These are phyloP conservation scores for Solanum gracilifrons DNA, from an alignment of 257 asterid genomes.

Conservation along the genomic window DNA sequence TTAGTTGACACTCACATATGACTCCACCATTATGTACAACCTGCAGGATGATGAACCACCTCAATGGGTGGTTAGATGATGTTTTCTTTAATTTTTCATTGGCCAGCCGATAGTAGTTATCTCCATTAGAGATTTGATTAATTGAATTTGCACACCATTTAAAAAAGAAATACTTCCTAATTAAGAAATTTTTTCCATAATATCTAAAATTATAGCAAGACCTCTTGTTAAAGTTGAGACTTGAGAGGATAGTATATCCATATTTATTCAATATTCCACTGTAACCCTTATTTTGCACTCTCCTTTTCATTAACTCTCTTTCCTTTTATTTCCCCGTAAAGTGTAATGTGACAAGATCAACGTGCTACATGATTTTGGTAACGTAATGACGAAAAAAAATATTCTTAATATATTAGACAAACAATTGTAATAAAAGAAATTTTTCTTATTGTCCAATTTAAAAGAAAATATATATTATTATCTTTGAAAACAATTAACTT, in stretches of 20 bases:
- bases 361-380: background rate
- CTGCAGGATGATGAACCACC: background rate
- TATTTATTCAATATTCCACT: background rate
- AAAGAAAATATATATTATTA: background rate
- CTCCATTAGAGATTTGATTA: background rate
- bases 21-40: background rate
- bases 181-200: background rate
- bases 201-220: background rate
- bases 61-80: background rate
- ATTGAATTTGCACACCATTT: background rate
- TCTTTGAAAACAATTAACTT: background rate
- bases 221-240: background rate
- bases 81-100: no score
- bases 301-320: background rate
- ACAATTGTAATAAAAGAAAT: background rate
- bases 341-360: background rate
- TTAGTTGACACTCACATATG: no score
- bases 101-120: background rate
- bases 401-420: background rate
- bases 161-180: background rate
- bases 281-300: background rate
- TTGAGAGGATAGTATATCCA: background rate
- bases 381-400: background rate
- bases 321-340: background rate
- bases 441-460: background rate